Evolutionary conservation across 129 eudicot species (phyloP).

Genomic region (Ambrosia artemisiifolia): DNA sequence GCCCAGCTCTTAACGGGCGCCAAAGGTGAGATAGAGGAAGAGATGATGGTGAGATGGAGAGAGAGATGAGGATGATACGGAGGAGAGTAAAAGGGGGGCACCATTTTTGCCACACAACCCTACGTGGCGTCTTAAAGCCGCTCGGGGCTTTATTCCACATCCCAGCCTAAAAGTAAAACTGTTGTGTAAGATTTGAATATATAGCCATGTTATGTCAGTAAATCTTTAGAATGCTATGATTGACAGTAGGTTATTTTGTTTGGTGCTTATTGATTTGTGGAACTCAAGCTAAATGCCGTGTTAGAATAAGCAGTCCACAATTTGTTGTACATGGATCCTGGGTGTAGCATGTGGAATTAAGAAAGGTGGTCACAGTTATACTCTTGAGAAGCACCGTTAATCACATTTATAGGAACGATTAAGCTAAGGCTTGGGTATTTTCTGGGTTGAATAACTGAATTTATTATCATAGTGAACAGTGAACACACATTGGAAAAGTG

Average conservation of each 20-base stretch:
- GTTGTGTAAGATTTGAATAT: constrained; percentile 3
- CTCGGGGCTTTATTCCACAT: no score
- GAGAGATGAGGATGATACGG: no score
- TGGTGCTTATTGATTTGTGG: background rate
- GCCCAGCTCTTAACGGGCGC: no score
- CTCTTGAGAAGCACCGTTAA: constrained; percentile 1
- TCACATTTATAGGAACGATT: background rate
- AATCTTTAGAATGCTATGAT: background rate
- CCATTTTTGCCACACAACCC: no score
- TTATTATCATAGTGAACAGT: background rate
- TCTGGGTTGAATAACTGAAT: background rate
- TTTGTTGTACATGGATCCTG: constrained; percentile 5
- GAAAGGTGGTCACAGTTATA: background rate
- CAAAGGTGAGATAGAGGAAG: no score
- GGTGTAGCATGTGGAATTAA: background rate
- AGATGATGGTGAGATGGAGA: no score
- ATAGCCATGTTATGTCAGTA: no score
- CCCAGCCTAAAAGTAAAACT: no score
- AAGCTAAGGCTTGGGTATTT: constrained; percentile 1
- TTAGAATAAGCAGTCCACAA: background rate
- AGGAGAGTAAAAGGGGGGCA: no score
- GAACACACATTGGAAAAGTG: background rate
- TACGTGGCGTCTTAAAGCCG: no score
- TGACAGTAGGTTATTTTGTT: background rate
- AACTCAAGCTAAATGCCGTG: background rate